phyloP scores from a whole-genome alignment of 2,329 filamentous ascomycete species.

The Sclerotinia minor region DNA sequence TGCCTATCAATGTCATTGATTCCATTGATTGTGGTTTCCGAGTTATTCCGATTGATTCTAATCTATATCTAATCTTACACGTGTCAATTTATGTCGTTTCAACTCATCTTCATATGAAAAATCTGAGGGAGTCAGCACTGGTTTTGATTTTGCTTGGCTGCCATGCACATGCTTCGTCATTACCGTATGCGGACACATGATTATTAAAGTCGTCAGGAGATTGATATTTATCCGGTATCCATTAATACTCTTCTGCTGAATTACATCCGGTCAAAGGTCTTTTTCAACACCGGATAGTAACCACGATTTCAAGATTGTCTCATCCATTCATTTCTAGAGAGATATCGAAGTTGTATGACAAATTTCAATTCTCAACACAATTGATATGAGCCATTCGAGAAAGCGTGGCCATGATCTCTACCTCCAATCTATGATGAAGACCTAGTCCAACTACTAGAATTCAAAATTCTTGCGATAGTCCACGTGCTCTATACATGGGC shows the following conservation, averaged over 20 bases:
- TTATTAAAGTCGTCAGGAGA: background rate
- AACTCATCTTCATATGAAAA: background rate
- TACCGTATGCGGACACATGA: background rate
- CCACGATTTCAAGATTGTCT: no score
- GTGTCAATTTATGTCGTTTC: constrained; percentile 2
- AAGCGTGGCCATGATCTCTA: background rate
- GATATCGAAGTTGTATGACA: background rate
- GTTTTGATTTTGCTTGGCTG: background rate
- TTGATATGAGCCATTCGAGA: background rate
- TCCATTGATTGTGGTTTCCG: background rate
- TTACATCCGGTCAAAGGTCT: no score
- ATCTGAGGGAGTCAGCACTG: background rate
- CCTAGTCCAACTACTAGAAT: background rate
- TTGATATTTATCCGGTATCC: no score
- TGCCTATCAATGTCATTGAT: background rate
- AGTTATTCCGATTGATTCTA: background rate
- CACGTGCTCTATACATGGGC: background rate
- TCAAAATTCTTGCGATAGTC: background rate
- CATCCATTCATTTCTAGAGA: no score
- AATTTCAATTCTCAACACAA: background rate
- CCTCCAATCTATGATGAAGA: background rate
- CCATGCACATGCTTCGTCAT: background rate
- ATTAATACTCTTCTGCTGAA: no score
- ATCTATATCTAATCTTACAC: constrained; percentile 7
- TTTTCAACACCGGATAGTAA: no score